Evolutionary conservation across 2,329 filamentous ascomycete species (phyloP), one percentile per base, ranked within the genome.

Genomic region (Plenodomus tracheiphilus): DNA sequence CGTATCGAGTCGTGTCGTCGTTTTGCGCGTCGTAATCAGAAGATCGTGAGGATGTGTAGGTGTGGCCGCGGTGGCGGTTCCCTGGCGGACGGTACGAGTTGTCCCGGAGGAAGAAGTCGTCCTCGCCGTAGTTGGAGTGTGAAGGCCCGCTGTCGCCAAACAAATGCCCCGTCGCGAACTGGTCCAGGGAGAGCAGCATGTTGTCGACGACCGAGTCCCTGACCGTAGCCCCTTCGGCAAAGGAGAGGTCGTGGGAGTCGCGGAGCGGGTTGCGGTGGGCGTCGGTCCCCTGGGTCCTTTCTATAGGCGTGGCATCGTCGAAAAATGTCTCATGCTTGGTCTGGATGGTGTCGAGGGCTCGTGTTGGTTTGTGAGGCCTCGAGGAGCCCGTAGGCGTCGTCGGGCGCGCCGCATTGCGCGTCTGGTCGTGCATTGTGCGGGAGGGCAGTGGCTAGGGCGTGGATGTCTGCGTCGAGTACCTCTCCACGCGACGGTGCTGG

Each of bases 201-300:
- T 97, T 96, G 73, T 94, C 88, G 51, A 99, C 91, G 59, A 99
- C 85, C 30, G 92, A 97, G 68, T 96, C 90, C 60, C 93, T 85
- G 13, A 59, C 55, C 16, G 50, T 61, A 35, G 89, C 90, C 55
- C 89, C 85, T 41, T 88, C 84, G 42, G 86, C 86, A 63, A 96
- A 80, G 49, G 89, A 92, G 54, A 97, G 81, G 71, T 96, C 92
- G 78, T 97, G 92, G 41, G 88, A 91, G 74, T 92, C 86, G 42
- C 68, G 64, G 43, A 64, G 49, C 18, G 41, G 46, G 40, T 61
- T 58, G 34, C 59, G 58, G 36, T 55, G 59, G 19, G 46, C 38
- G 34, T 56, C 53, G 32, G 48, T 59, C 43, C 41, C 49, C 25
- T 48, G 41, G 17, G 41, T 32, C 34, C 54, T 54, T 54, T 72